Percentiles rank a stretch among this genome's conserved stretches.
phyloP scores from a whole-genome alignment of 495 filamentous ascomycete species.

The Clohesyomyces aquaticus region DNA sequence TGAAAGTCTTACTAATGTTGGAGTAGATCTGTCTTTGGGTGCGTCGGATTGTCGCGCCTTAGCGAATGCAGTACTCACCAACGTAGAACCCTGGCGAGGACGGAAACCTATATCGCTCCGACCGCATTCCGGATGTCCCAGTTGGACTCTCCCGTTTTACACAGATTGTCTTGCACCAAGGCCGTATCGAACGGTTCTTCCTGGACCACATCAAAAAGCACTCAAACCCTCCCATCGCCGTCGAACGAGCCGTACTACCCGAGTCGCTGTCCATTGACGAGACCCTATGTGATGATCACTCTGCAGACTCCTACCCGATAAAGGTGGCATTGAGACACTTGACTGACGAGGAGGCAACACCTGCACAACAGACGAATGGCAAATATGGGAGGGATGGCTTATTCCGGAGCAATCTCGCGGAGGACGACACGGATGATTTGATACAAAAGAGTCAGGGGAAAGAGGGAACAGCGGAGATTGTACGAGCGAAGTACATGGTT shows the following conservation, averaged over 20 bases:
- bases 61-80: background rate
- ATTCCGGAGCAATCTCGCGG: conserved; percentile 54
- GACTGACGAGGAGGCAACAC: conserved; percentile 45
- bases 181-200: conserved; percentile 48
- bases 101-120: conserved; percentile 58
- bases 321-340: conserved; percentile 43
- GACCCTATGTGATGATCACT: conserved; percentile 47
- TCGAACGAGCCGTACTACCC: conserved; percentile 44
- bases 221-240: conserved; percentile 31
- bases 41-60: background rate
- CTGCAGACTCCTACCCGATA: conserved; percentile 54
- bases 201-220: conserved; percentile 44
- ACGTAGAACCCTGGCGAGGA: conserved; percentile 49
- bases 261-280: conserved; percentile 47
- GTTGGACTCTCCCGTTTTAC: conserved; percentile 53
- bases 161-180: conserved; percentile 47
- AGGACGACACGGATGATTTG: conserved; percentile 62
- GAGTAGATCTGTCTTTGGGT: conserved; percentile 45
- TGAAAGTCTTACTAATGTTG: too few relatives aligned
- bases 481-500: conserved; percentile 67
- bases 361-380: conserved; percentile 40
- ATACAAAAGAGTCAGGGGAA: conserved; percentile 46
- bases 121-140: conserved; percentile 57
- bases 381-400: conserved; percentile 52
- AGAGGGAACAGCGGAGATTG: conserved; percentile 47